Evolutionary conservation across 148 eudicot genomes (phyloP), one percentile per base, ranked within the genome.

Genomic region (Camellia granthamiana): DNA sequence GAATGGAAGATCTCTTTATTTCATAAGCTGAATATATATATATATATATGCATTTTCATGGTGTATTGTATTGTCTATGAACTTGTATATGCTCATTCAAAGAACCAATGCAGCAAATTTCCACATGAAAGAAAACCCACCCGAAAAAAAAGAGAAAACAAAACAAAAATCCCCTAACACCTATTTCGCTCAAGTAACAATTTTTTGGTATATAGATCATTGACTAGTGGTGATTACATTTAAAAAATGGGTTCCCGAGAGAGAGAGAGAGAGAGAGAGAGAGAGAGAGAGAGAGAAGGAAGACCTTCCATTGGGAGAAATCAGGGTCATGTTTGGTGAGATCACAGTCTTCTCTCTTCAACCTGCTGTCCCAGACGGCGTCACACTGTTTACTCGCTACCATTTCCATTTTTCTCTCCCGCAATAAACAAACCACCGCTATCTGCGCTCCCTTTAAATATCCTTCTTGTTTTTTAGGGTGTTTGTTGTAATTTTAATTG

Each of bases 301-400:
- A 73, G 72, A 92, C 91, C 91, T 90, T 84, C 97, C 97, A 93
- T 5, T 75, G 80, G 18, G 92, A 86, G 88, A 95, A 93, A 73
- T 85, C 82, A 14, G 90, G 77, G 72, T 95, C 98, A 62, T 93
- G 96, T 68, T 90, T 89, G 74, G 98, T 90, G 72, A 81, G 87
- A 13, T 49, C 81, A 85, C 81, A 86, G 54, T 90, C 88, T 82
- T 90, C 97, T 71, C 97, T 85, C 75, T 80, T 87, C 8, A 73
- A 21, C 76, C 82, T 61, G 7, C 3, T 87, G 76, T 83, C 87
- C 12, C 0, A 10, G 30, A 12, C 43, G 72, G 78, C 82, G 44
- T 68, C 82, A 16, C 89, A 83, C 73, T 84, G 82, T 78, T 83
- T 85, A 43, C 88, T 81, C 49, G 83, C 85, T 70, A 78, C 80